phyloP scores from a whole-genome alignment of 106 monocot genomes.

The Gastrodia elata region DNA sequence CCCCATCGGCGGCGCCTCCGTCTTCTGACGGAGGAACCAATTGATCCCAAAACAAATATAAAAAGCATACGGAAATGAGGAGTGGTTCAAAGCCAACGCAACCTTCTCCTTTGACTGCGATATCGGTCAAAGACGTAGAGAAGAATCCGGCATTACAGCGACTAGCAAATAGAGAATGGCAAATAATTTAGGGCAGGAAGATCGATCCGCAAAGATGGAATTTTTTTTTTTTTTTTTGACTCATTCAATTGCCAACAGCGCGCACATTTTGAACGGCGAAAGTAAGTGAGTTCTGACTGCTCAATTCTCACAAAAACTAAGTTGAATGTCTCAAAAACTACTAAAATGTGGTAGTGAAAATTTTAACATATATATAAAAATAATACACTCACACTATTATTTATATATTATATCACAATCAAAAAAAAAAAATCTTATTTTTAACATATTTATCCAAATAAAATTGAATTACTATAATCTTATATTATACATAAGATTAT shows the following conservation, averaged over 20 bases:
- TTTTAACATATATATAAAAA: too few species aligned
- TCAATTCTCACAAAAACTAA: too few species aligned
- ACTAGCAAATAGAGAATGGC: not conserved
- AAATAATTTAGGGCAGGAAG: not conserved
- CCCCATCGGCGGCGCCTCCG: conserved; percentile 14
- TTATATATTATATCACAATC: too few species aligned
- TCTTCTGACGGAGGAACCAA: not conserved
- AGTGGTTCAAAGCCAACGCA: not conserved
- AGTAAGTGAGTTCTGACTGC: too few species aligned
- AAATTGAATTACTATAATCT: too few species aligned
- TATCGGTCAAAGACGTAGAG: not conserved
- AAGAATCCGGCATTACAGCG: not conserved
- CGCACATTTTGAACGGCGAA: not conserved
- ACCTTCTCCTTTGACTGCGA: conserved; percentile 8
- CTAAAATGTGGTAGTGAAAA: too few species aligned
- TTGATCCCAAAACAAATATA: not conserved
- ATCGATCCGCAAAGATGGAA: not conserved
- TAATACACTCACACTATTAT: too few species aligned
- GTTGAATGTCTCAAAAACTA: too few species aligned
- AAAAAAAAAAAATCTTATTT: too few species aligned
- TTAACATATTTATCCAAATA: too few species aligned
- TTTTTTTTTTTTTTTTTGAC: not conserved
- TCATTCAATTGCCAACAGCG: not conserved
- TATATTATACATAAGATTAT: too few species aligned
- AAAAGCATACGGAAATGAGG: not conserved